These are phyloP conservation scores for Zymoseptoria tritici DNA, from an alignment of 2,329 filamentous ascomycete genomes.

Conservation along the genomic window DNA sequence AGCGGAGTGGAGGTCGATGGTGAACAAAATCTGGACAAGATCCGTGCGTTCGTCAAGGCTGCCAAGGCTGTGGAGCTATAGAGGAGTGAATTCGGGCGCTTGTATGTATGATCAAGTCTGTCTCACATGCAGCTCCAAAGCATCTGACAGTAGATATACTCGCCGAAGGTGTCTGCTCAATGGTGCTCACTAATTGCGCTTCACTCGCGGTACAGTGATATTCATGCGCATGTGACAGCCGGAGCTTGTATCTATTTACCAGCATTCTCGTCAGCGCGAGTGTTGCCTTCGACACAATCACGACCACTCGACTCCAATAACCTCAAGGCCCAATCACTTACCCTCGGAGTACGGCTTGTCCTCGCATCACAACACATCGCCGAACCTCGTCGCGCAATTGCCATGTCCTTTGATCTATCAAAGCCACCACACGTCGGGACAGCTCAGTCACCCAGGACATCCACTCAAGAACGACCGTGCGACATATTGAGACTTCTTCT, in stretches of 20 bases:
- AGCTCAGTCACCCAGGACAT: too few species aligned
- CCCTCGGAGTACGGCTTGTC: too few species aligned
- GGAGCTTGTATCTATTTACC: too few species aligned
- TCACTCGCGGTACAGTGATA: too few species aligned
- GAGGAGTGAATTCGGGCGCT: background rate
- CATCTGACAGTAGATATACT: background rate
- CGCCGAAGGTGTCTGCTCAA: background rate
- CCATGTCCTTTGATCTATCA: too few species aligned
- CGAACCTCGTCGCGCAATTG: too few species aligned
- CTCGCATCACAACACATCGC: too few species aligned
- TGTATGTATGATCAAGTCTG: background rate
- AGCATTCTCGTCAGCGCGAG: too few species aligned
- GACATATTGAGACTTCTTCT: too few species aligned
- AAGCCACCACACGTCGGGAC: too few species aligned
- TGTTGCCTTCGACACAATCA: background rate
- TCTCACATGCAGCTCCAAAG: background rate
- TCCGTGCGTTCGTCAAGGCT: constrained; percentile 68
- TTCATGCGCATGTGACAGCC: too few species aligned
- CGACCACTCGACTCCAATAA: background rate
- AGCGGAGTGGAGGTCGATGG: constrained; percentile 86
- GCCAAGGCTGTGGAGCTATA: constrained; percentile 48
- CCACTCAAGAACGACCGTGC: too few species aligned
- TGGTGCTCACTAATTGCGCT: background rate
- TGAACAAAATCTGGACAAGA: constrained; percentile 72
- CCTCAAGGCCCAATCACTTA: background rate